Base-by-base conservation (phyloP, 148 eudicot genomes). In the Persicaria tinctoria region DNA sequence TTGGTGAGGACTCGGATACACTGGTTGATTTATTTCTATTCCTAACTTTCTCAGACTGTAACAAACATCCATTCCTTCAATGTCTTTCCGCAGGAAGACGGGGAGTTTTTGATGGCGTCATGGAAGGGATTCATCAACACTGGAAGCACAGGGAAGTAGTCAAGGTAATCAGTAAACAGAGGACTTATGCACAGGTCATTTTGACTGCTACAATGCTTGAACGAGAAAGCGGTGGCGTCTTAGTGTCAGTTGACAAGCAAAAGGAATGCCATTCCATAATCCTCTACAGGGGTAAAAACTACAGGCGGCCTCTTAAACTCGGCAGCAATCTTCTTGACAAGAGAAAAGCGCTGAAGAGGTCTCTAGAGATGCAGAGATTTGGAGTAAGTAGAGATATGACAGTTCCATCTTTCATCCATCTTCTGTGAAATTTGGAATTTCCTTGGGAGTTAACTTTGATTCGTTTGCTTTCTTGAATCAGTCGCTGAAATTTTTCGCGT, bases 141-240 rank as follows among this genome's bases (percentile, higher is more conserved):
- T 95, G 99, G 99, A 95, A 95, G 82, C 94, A 95, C 87, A 81
- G 90, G 74, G 99, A 95, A 83, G 56, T 92, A 18, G 93, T 77
- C 12, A 95, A 95, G 81, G 97, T 95, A 77, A 80, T 92, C n/a
- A 90, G 93, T 41, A 87, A 85, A 92, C 99, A 95, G 80, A 87
- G 71, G 78, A 81, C 77, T 54, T 82, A 83, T 70, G 73, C 87
- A 17, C 88, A 79, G 79, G 85, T 95, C n/a, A 51, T 87, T 68
- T 71, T 83, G 54, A 95, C 97, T 54, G 96, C 99, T 56, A 87
- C 79, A 78, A 70, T 69, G 70, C 90, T 95, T 44, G 93, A 86
- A 81, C 81, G 87, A 64, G 94, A 95, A 84, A 90, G 89, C 62
- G 89, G 90, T n/a, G 97, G 97, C 5, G 41, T 84, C 76, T 69